Evolutionary conservation across 2,329 filamentous ascomycete genomes (phyloP).

Genomic region (Tetracladium maxilliforme): DNA sequence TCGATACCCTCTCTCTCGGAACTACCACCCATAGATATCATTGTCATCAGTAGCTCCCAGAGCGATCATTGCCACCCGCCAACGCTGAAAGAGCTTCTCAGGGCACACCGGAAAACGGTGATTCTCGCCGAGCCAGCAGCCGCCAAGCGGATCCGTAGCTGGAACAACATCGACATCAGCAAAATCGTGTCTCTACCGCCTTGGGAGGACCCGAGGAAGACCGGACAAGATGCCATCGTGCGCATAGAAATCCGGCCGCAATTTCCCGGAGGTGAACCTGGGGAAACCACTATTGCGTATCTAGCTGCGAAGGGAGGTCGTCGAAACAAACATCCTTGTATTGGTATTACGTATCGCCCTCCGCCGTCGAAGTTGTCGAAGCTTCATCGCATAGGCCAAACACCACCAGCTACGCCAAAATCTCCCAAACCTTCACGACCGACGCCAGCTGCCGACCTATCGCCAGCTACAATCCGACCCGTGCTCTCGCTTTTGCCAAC

Average conservation of each 20-base stretch:
- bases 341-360: conserved; percentile 58
- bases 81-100: conserved; percentile 49
- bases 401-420: too few species aligned
- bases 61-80: conserved; percentile 58
- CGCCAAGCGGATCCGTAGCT: conserved; percentile 48
- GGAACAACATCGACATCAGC: conserved; percentile 49
- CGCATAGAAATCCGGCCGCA: too few species aligned
- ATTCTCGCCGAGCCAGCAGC: conserved; percentile 52
- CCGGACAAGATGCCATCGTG: conserved; percentile 17
- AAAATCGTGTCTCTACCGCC: conserved; percentile 27
- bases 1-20: conserved; percentile 42
- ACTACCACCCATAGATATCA: conserved; percentile 36
- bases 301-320: conserved; percentile 45
- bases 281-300: conserved; percentile 58
- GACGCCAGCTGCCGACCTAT: too few species aligned
- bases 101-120: conserved; percentile 34
- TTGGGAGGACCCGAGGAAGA: conserved; percentile 26
- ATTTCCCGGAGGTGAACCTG: conserved; percentile 31
- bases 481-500: too few species aligned
- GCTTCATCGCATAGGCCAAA: too few species aligned
- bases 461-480: conserved; percentile 27
- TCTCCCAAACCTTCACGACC: too few species aligned
- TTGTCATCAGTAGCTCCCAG: conserved; percentile 45
- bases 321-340: conserved; percentile 46
- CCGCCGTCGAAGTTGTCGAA: conserved; percentile 15